Evolutionary conservation across 345 rosid genomes (phyloP), one percentile per base, ranked within the genome.

Genomic region (Jatropha curcas): DNA sequence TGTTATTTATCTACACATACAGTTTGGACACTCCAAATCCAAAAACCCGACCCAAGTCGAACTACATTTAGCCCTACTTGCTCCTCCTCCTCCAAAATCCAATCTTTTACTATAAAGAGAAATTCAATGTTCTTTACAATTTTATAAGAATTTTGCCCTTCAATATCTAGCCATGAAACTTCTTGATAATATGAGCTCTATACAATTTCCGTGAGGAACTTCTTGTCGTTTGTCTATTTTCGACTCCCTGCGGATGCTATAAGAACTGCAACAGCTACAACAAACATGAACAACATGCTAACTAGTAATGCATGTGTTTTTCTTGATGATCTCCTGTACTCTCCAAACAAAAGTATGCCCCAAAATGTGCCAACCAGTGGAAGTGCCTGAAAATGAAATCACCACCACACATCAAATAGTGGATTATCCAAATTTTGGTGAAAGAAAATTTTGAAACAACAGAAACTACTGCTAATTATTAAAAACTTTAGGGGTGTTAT

Each of bases 321-420:
- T 66, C 84, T 67, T 0, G 96, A 88, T 12, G 98, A 93, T 79
- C 74, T 91, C 35, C 88, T 67, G 82, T 91, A 93, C 82, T 93
- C 97, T 62, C 98, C 98, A 66, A 91, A 93, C 56, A 93, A 58
- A 50, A 91, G 37, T 58, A 93, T 78, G 5, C 96, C 98, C 97
- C 92, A 93, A 72, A 93, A 89, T 1, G 98, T 93, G 83, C 92
- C 87, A 70, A 93, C 98, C 13, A 93, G 86, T 16, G 98, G 97
- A 73, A 93, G 90, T 78, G 97, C 94, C 98, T 93, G 90, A 58
- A 55, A 71, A 97, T 93, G 90, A 58, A 55, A 71, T 76, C 70
- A 75, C 50, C 78, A 71, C 48, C 68, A 24, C 31, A 51, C 19
- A 51, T n/a, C n/a, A n/a, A n/a, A n/a, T n/a, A n/a, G n/a, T n/a